phyloP scores from a whole-genome alignment of 176 grass and related monocot species.

The Typha latifolia region DNA sequence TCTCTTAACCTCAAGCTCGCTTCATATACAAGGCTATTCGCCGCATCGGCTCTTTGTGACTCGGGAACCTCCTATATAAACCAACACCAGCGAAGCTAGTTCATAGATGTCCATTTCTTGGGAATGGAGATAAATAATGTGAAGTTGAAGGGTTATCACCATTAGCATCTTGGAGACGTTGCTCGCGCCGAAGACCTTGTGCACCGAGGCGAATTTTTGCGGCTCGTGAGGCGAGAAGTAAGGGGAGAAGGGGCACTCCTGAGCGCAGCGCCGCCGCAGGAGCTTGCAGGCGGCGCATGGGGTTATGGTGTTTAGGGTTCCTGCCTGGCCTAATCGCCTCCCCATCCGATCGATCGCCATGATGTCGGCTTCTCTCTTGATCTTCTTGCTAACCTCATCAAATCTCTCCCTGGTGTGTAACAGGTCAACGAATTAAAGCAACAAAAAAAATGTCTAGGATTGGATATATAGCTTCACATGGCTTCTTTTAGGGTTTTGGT shows the following conservation, averaged over 20 bases:
- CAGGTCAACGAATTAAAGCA: not conserved
- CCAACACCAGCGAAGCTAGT: not conserved
- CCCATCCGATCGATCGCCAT: not conserved
- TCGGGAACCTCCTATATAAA: conserved; percentile 67
- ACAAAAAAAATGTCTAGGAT: not conserved
- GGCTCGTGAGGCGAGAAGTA: conserved; percentile 94
- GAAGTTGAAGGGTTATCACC: conserved; percentile 30
- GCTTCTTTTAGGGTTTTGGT: not conserved
- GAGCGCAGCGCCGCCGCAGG: conserved; percentile 70
- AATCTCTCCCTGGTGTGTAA: conserved; percentile 45
- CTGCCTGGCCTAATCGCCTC: conserved; percentile 20
- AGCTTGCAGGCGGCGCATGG: conserved; percentile 97
- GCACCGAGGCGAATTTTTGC: conserved; percentile 83
- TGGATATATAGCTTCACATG: not conserved
- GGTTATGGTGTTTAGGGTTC: conserved; percentile 46
- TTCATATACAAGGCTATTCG: conserved; percentile 93
- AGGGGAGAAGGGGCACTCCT: conserved; percentile 84
- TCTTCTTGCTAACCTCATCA: conserved; percentile 68
- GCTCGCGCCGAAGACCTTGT: conserved; percentile 91
- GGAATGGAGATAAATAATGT: not conserved
- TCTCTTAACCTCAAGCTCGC: conserved; percentile 73
- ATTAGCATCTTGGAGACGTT: conserved; percentile 98
- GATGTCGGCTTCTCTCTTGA: conserved; percentile 57
- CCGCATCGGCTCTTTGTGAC: conserved; percentile 62
- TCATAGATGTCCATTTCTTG: not conserved